Evolutionary conservation across 75 land plant species (phyloP).

Genomic region (Pseudotsuga menziesii): DNA sequence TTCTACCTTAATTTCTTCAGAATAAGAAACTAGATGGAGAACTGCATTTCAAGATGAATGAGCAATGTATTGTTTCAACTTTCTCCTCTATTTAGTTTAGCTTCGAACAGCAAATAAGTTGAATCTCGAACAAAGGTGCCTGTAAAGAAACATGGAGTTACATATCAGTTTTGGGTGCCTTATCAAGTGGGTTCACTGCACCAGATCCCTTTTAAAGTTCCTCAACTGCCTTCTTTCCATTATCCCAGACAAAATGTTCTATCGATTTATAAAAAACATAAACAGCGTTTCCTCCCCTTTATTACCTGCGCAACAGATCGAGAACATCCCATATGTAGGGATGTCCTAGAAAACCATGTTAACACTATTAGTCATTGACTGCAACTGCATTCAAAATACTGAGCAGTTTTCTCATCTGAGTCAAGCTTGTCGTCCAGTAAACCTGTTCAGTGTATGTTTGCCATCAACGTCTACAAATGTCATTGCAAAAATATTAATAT

Average conservation of each 20-base stretch:
- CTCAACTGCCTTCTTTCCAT: background rate
- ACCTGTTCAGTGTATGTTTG: slow-evolving; percentile 3
- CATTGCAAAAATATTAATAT: background rate
- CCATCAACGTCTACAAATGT: background rate
- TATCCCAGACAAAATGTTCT: slow-evolving; percentile 6
- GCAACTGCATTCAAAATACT: slow-evolving; percentile 1
- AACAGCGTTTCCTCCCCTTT: background rate
- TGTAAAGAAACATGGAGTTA: slow-evolving; percentile 1
- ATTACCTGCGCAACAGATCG: background rate
- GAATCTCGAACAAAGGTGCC: background rate
- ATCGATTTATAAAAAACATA: background rate
- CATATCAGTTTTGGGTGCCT: background rate
- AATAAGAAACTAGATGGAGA: background rate
- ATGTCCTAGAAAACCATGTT: background rate
- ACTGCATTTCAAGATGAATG: background rate
- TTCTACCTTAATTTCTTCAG: background rate
- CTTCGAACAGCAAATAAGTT: background rate
- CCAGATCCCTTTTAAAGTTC: background rate
- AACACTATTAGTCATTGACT: slow-evolving; percentile 4
- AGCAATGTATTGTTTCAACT: background rate
- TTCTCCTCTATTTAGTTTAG: slow-evolving; percentile 1
- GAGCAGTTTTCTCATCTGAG: slow-evolving; percentile 1
- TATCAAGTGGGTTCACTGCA: background rate
- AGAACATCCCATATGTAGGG: slow-evolving; percentile 3
- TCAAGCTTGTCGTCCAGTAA: slow-evolving; percentile 1